phyloP scores from a whole-genome alignment of 2,329 filamentous ascomycete genomes.

The Diaporthe sp. region DNA sequence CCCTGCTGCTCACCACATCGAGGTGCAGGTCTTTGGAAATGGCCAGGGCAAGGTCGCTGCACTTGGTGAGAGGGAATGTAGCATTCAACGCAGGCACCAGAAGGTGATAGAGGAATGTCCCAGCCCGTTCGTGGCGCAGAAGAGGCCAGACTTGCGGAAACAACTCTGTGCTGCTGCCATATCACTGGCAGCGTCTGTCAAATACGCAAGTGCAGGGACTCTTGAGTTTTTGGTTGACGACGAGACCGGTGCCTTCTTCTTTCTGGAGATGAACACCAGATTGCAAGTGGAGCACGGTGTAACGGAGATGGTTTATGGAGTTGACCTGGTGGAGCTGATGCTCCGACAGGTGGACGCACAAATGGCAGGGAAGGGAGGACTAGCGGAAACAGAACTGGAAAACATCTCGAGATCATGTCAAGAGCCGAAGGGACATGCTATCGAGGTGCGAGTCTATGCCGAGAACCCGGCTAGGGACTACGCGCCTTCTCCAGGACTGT shows the following conservation, averaged over 20 bases:
- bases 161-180: constrained; percentile 36
- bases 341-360: constrained; percentile 53
- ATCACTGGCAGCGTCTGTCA: constrained; percentile 60
- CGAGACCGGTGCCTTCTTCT: constrained; percentile 71
- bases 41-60: constrained; percentile 68
- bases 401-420: constrained; percentile 32
- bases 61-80: constrained; percentile 77
- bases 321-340: constrained; percentile 77
- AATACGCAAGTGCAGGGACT: constrained; percentile 55
- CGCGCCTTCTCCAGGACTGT: constrained; percentile 69
- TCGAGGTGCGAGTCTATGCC: constrained; percentile 58
- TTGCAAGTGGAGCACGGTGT: constrained; percentile 85
- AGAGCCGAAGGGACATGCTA: constrained; percentile 50
- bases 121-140: constrained; percentile 67
- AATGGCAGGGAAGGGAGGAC: constrained; percentile 42
- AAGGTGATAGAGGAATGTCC: constrained; percentile 81
- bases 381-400: constrained; percentile 41
- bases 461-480: constrained; percentile 71
- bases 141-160: not conserved
- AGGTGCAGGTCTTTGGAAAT: constrained; percentile 78
- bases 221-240: constrained; percentile 75
- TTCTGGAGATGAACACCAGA: constrained; percentile 69
- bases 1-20: constrained; percentile 73
- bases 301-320: constrained; percentile 81
- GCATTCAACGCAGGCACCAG: constrained; percentile 76